These are phyloP conservation scores for Colletotrichum lini DNA, from an alignment of 2,329 filamentous ascomycete species.

Conservation along the genomic window DNA sequence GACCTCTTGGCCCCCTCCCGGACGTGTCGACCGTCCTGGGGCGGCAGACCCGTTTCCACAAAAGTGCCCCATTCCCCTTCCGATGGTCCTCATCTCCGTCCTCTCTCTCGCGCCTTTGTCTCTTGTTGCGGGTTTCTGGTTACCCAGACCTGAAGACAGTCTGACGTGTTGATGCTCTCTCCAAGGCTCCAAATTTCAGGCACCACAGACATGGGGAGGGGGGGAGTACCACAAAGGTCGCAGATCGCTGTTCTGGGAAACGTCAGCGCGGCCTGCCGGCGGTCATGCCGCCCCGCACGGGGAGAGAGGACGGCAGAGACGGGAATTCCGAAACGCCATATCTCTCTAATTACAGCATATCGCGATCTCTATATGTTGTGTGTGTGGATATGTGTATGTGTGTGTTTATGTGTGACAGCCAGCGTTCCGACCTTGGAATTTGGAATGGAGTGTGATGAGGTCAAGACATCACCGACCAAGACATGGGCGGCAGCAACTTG, in stretches of 20 bases:
- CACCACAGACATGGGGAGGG: not conserved
- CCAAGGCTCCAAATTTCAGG: not conserved
- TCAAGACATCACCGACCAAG: constrained; percentile 16
- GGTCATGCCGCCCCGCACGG: not conserved
- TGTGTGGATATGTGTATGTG: too few species aligned
- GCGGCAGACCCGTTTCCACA: not conserved
- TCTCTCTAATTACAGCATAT: not conserved
- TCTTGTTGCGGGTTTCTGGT: not conserved
- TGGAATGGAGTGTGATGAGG: constrained; percentile 26
- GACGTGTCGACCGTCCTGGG: not conserved
- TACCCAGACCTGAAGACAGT: too few species aligned
- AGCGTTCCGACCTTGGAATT: not conserved
- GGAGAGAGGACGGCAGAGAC: not conserved
- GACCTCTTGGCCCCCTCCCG: constrained; percentile 13
- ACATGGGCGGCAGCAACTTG: constrained; percentile 11
- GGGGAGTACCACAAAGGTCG: not conserved
- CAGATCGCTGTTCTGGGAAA: not conserved
- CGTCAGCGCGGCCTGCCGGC: not conserved
- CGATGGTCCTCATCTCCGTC: constrained; percentile 9
- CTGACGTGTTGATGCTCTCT: not conserved
- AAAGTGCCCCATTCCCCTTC: not conserved
- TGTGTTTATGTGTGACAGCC: not conserved
- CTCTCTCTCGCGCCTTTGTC: not conserved
- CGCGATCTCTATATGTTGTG: too few species aligned
- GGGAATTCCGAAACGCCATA: constrained; percentile 21